Evolutionary conservation across 2,329 filamentous ascomycete genomes (phyloP), one percentile per base, ranked within the genome.

Genomic region (Leptodontidium sp.): DNA sequence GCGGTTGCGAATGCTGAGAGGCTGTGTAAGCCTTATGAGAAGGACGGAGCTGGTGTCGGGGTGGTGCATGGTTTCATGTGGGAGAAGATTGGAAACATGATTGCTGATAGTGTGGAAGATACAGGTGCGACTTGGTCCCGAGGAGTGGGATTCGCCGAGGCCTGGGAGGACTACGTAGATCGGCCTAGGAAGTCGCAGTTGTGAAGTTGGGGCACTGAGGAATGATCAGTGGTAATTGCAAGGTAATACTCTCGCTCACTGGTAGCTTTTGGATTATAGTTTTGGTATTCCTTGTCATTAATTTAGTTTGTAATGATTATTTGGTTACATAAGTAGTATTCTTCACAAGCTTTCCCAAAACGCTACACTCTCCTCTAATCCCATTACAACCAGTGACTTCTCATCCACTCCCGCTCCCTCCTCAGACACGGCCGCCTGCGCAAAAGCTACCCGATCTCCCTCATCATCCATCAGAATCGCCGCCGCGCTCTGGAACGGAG

Each of bases 1-100:
- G 90, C 93, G 1, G 79, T 96, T 21, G 86, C 86, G 4, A 80
- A 93, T 74, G 93, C 88, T 0, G 84, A 90, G 77, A 77, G 83
- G 40, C 75, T 85, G 1, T 86, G 84, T 63, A 74, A 77, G 72
- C 77, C 78, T 50, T 91, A 78, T 70, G 81, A 83, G 68, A 50
- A 65, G 29, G 43, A 35, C 9, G 78, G 82, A 29, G 81, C 78
- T 66, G 79, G 83, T 2, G 85, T 85, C 82, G 82, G 88, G 38
- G 79, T 80, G 63, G 79, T 93, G 49, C 84, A 83, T 70, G 83
- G 83, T 0, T 83, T 85, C 4, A 81, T 86, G 75, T 94, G 90
- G 90, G 76, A 84, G 66, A 86, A 83, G 76, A 77, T 91, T 61
- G 84, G 84, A 29, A 85, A 89, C 75, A 83, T 93, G 80, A 84